These are phyloP conservation scores for Yarrowia deformans DNA, from an alignment of 805 yeast genomes.

Conservation along the genomic window DNA sequence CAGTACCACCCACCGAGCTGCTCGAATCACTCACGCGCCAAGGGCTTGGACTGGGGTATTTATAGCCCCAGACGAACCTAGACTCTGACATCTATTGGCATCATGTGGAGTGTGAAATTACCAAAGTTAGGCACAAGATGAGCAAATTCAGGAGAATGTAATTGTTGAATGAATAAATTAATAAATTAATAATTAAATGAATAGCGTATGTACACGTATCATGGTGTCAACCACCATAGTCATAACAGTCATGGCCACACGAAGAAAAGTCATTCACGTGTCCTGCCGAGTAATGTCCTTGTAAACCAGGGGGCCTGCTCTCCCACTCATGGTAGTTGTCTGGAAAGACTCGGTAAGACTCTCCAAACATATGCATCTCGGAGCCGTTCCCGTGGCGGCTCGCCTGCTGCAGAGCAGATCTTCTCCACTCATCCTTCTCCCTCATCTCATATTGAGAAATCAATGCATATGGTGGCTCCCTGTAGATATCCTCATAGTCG, in stretches of 20 bases:
- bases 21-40: constrained; percentile 8
- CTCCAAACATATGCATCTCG: background rate
- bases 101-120: too few relatives aligned
- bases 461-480: constrained; percentile 10
- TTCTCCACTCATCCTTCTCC: constrained; percentile 1
- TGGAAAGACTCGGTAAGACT: background rate
- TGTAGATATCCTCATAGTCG: constrained; percentile 18
- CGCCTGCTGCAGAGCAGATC: background rate
- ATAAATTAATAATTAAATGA: background rate
- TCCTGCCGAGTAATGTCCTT: background rate
- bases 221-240: background rate
- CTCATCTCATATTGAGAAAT: background rate
- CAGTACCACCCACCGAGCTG: background rate
- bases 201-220: background rate
- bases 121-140: too few relatives aligned
- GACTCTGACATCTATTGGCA: too few relatives aligned
- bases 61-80: background rate
- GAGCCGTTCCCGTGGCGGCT: background rate
- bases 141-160: too few relatives aligned
- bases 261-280: background rate
- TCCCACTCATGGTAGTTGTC: constrained; percentile 16
- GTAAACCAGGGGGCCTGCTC: background rate
- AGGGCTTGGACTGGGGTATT: constrained; percentile 3
- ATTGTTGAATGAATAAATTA: background rate
- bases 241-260: background rate